These are phyloP conservation scores for Serendipita vermifera DNA, from an alignment of 768 basidiomycete species.

Conservation along the genomic window DNA sequence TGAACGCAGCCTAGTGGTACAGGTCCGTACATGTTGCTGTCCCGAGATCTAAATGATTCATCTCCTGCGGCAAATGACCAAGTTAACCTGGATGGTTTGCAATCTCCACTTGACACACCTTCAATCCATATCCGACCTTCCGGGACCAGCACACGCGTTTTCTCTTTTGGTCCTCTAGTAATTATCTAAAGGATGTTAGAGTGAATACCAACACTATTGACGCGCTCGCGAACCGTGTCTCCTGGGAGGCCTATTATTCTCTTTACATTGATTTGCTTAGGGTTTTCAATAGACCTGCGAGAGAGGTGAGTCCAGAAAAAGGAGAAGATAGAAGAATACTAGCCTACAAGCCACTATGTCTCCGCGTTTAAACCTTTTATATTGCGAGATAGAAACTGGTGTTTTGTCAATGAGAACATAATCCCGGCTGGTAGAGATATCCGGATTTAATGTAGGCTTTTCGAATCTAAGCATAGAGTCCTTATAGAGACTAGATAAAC, in stretches of 20 bases:
- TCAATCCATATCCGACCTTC: constrained; percentile 3
- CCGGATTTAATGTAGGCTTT: constrained; percentile 1
- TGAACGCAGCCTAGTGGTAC: background rate
- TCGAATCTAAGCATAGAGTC: background rate
- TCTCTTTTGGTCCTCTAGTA: background rate
- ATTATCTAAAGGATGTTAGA: background rate
- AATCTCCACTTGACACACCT: background rate
- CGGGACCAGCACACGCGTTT: background rate
- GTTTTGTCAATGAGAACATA: background rate
- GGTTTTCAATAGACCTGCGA: background rate
- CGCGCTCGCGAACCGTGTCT: background rate
- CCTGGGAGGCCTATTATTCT: background rate
- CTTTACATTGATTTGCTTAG: background rate
- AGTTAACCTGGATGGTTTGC: background rate
- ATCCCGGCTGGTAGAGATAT: background rate
- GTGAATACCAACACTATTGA: background rate
- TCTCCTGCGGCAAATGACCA: background rate
- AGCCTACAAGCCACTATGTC: background rate
- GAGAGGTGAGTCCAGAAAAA: background rate
- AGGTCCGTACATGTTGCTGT: constrained; percentile 5
- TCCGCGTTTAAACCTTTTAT: background rate
- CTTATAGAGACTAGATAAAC: background rate
- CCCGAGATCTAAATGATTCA: background rate
- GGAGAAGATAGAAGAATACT: background rate
- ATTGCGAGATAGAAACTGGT: background rate